Percentiles rank a stretch among this genome's conserved stretches.
Evolutionary conservation across 768 basidiomycete genomes (phyloP).

Genomic region (Lactifluus echinatus): DNA sequence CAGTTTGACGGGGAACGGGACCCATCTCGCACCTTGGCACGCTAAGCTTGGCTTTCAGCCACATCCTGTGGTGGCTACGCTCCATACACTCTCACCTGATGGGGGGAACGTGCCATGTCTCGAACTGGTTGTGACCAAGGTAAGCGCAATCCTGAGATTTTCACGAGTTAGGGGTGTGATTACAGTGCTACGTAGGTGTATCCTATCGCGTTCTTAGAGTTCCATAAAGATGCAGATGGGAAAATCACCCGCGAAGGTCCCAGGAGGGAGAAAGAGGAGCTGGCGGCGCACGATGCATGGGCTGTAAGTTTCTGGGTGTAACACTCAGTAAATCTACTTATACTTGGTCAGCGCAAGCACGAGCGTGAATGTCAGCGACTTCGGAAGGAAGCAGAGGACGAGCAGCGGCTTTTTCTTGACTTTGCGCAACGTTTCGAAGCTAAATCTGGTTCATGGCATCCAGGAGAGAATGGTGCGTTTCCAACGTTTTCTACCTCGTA

Average conservation of each 20-base stretch:
- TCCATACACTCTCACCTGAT: slow-evolving; percentile 71
- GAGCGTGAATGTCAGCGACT: slow-evolving; percentile 52
- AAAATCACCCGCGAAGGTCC: slow-evolving; percentile 49
- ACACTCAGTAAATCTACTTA: background rate
- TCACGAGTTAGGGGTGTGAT: background rate
- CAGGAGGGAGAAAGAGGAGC: slow-evolving; percentile 63
- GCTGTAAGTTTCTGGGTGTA: slow-evolving; percentile 36
- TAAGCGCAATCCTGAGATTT: slow-evolving; percentile 22
- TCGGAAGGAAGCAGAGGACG: slow-evolving; percentile 48
- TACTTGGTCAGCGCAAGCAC: slow-evolving; percentile 40
- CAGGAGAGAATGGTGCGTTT: slow-evolving; percentile 20
- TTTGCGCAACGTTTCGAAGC: slow-evolving; percentile 58
- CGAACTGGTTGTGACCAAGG: slow-evolving; percentile 66
- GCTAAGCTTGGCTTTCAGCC: slow-evolving; percentile 72
- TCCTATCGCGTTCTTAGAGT: slow-evolving; percentile 76
- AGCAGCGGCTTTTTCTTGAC: slow-evolving; percentile 42
- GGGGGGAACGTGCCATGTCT: slow-evolving; percentile 72
- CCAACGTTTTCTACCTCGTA: background rate
- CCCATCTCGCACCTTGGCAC: slow-evolving; percentile 83
- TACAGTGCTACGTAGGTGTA: slow-evolving; percentile 37
- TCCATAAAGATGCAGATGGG: slow-evolving; percentile 41
- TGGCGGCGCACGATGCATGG: slow-evolving; percentile 53
- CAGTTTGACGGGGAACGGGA: slow-evolving; percentile 72
- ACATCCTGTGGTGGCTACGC: slow-evolving; percentile 59
- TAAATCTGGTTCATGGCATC: slow-evolving; percentile 35